phyloP scores from a whole-genome alignment of 371 early-diverging fungal genomes.

The Chytridium lagenaria region DNA sequence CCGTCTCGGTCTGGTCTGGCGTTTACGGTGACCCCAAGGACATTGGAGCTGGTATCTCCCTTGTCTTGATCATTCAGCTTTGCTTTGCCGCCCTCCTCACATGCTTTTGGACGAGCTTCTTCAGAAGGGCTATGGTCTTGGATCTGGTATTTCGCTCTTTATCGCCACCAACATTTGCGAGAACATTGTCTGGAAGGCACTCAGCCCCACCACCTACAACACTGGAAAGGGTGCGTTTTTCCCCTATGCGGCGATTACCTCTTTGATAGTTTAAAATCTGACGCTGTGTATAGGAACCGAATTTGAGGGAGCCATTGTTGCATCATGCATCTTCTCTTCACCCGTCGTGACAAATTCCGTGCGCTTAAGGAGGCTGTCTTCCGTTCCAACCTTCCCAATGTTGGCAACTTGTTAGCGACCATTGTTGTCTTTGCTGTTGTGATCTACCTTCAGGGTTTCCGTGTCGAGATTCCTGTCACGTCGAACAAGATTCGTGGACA shows the following conservation, averaged over 20 bases:
- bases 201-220: conserved; percentile 96
- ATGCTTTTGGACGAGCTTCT: conserved; percentile 99
- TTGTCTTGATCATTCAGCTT: conserved; percentile 95
- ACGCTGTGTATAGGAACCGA: conserved; percentile 70
- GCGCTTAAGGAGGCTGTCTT: conserved; percentile 99
- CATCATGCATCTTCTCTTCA: conserved; percentile 95
- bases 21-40: conserved; percentile 96
- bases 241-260: neutral
- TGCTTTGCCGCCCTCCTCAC: conserved; percentile 97
- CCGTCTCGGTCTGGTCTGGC: conserved; percentile 97
- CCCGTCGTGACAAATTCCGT: conserved; percentile 96
- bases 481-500: conserved; percentile 96
- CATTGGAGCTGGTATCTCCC: conserved; percentile 92
- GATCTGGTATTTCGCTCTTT: conserved; percentile 99
- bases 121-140: conserved; percentile 99
- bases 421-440: conserved; percentile 92
- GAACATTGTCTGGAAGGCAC: conserved; percentile 99
- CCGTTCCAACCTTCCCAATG: conserved; percentile 96
- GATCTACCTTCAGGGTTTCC: conserved; percentile 99
- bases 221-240: conserved; percentile 85
- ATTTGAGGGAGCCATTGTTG: conserved; percentile 98
- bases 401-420: conserved; percentile 93
- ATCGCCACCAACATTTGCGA: conserved; percentile 99
- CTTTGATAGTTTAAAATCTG: no score
- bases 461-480: conserved; percentile 99